These are phyloP conservation scores for Hygrocybe coccinea DNA, from an alignment of 768 basidiomycete species.

Conservation along the genomic window DNA sequence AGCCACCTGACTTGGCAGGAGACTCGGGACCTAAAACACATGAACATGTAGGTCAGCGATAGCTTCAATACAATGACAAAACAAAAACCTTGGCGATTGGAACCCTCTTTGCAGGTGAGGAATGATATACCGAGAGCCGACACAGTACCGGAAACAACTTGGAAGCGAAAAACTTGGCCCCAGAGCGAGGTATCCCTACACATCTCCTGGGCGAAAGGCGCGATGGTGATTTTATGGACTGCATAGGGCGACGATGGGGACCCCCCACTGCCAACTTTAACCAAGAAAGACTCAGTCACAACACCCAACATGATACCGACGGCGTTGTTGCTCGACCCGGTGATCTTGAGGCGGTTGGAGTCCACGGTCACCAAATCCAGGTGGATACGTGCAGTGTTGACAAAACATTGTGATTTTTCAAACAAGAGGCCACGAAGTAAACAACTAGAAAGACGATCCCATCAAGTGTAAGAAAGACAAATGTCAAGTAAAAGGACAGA, in stretches of 20 bases:
- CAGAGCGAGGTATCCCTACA: constrained; percentile 3
- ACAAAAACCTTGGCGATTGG: background rate
- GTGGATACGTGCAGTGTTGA: background rate
- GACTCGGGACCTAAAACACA: background rate
- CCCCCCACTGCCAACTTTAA: background rate
- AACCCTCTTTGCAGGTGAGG: background rate
- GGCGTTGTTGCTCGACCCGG: background rate
- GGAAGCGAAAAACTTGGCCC: constrained; percentile 7
- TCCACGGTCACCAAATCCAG: background rate
- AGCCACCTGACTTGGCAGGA: background rate
- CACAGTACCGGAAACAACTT: background rate
- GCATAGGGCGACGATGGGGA: background rate
- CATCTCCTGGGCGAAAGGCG: constrained; percentile 7
- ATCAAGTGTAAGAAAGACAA: background rate
- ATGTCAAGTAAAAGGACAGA: background rate
- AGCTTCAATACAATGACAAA: background rate
- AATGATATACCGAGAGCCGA: constrained; percentile 7
- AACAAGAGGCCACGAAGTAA: background rate
- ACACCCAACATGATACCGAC: constrained; percentile 1
- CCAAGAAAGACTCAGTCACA: background rate
- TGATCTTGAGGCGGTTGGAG: background rate
- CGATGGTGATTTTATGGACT: constrained; percentile 10
- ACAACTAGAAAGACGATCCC: background rate
- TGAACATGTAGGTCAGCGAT: background rate
- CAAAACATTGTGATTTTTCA: background rate